Percentiles rank a stretch among this genome's conserved stretches.
These are phyloP conservation scores for Cadophora luteo-olivacea DNA, from an alignment of 2,329 filamentous ascomycete genomes.

Conservation along the genomic window DNA sequence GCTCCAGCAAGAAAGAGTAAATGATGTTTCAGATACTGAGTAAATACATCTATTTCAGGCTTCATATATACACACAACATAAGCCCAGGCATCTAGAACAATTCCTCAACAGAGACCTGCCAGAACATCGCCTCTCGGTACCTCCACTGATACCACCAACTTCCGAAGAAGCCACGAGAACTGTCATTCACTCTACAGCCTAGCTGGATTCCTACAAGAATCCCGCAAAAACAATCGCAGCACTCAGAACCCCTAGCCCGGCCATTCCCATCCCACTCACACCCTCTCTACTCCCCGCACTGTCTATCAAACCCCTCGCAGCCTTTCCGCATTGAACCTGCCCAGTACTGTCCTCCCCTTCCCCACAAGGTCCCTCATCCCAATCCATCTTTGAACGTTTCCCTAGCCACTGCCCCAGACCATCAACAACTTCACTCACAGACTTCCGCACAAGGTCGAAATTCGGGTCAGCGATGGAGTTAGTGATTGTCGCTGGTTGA, in stretches of 20 bases:
- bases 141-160: background rate
- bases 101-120: background rate
- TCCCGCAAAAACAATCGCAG: background rate
- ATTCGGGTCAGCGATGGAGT: constrained; percentile 10
- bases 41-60: too few species aligned
- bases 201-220: background rate
- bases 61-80: background rate
- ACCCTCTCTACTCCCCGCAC: background rate
- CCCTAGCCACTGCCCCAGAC: background rate
- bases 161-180: background rate
- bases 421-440: background rate
- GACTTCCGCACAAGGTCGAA: constrained; percentile 2
- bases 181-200: background rate
- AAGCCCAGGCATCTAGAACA: background rate
- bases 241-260: background rate
- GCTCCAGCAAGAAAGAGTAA: background rate
- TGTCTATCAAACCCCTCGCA: background rate
- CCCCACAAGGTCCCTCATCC: background rate
- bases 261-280: background rate
- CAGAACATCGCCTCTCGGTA: background rate
- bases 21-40: too few species aligned
- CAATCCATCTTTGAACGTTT: background rate
- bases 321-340: background rate
- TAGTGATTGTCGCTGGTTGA: background rate
- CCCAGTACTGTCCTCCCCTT: background rate